Conservation (phyloP, 805 yeast genomes). For the Pichia occidentalis region DNA sequence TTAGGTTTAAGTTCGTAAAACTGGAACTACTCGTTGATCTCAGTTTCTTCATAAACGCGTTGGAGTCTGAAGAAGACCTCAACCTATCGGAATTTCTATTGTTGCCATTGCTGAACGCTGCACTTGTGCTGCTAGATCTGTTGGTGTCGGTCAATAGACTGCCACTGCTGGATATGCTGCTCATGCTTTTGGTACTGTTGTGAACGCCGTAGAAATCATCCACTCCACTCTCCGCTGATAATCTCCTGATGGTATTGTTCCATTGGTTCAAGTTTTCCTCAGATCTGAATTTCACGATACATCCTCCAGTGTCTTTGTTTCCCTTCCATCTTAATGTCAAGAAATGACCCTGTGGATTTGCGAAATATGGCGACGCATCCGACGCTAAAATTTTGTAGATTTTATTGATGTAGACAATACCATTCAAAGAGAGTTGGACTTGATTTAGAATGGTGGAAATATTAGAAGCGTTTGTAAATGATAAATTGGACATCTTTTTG, state of each 20-base stretch:
- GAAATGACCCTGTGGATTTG: constrained; percentile 39
- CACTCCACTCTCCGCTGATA: constrained; percentile 23
- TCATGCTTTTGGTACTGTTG: constrained; percentile 11
- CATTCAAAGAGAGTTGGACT: constrained; percentile 24
- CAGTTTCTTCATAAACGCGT: constrained; percentile 21
- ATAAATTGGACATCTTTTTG: constrained; percentile 43
- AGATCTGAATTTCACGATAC: constrained; percentile 71
- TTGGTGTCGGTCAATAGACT: constrained; percentile 12
- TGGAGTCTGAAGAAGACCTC: constrained; percentile 23
- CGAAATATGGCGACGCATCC: constrained; percentile 27
- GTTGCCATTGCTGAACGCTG: constrained; percentile 14
- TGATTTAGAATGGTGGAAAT: constrained; percentile 3
- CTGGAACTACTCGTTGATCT: constrained; percentile 25
- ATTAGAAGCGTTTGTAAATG: constrained; percentile 27
- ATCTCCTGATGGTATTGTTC: constrained; percentile 56
- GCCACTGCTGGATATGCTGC: constrained; percentile 8
- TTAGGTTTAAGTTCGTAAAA: constrained; percentile 13
- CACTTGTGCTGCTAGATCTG: constrained; percentile 15
- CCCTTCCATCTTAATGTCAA: constrained; percentile 78
- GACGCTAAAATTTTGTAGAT: constrained; percentile 24
- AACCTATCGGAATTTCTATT: constrained; percentile 17
- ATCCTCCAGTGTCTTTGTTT: constrained; percentile 77
- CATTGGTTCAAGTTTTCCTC: constrained; percentile 83
- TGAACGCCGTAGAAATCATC: constrained; percentile 9
- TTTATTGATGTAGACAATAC: constrained; percentile 27